A percentile compares a stretch with the other conserved stretches of the same genome.
Conservation (phyloP, 2,329 filamentous ascomycete species). For the Pyricularia pennisetigena region DNA sequence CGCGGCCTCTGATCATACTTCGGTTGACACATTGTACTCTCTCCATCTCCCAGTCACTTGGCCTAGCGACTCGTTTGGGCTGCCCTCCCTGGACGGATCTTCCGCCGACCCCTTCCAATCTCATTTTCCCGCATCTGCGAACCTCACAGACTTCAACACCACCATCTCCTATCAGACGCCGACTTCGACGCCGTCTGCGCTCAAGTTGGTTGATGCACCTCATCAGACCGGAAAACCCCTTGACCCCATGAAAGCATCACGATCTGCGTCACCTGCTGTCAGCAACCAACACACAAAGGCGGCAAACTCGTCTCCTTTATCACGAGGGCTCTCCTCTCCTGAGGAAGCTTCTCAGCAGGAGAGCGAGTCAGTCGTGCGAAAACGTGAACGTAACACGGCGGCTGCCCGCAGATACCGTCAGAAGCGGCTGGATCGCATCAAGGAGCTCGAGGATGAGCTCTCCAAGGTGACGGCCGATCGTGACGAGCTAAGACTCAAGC, state of each 20-base stretch:
- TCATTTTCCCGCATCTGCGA: not conserved
- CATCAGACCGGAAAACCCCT: not conserved
- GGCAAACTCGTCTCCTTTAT: not conserved
- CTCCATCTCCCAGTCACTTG: not conserved
- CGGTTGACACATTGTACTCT: not conserved
- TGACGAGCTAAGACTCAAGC: conserved; percentile 43
- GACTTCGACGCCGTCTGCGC: not conserved
- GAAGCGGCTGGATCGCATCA: conserved; percentile 50
- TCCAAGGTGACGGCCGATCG: conserved; percentile 41
- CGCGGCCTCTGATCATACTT: not conserved
- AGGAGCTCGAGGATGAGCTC: conserved; percentile 42
- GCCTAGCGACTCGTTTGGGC: not conserved
- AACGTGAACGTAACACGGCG: conserved; percentile 52
- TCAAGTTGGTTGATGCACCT: not conserved
- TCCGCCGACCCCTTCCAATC: not conserved
- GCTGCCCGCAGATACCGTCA: conserved; percentile 55
- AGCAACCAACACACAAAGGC: not conserved
- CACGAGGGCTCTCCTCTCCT: not conserved
- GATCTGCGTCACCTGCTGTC: not conserved
- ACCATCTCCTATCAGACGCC: not conserved
- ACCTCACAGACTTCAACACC: not conserved
- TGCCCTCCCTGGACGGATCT: not conserved
- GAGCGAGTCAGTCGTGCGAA: conserved; percentile 15
- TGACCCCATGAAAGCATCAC: not conserved
- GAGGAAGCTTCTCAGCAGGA: not conserved